These are phyloP conservation scores for Terana coerulea DNA, from an alignment of 768 basidiomycete species.

Conservation along the genomic window DNA sequence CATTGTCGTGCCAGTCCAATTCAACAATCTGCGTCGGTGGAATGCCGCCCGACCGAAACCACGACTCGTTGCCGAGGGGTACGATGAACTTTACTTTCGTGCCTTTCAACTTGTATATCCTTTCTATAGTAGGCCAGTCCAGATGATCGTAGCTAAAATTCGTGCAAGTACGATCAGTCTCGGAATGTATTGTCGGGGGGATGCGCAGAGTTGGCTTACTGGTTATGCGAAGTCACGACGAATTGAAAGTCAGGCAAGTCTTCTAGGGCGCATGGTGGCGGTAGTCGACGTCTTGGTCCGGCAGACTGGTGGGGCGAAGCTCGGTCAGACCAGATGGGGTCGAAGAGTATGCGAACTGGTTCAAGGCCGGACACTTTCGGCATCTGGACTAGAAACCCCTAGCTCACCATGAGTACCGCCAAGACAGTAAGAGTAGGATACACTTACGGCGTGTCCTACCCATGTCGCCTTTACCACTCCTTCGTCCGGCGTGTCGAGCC, in stretches of 20 bases:
- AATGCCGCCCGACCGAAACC: constrained; percentile 30
- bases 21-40: constrained; percentile 29
- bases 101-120: constrained; percentile 20
- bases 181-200: background rate
- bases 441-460: constrained; percentile 36
- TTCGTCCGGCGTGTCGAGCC: constrained; percentile 1
- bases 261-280: constrained; percentile 33
- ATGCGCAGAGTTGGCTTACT: constrained; percentile 27
- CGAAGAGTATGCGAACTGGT: constrained; percentile 34
- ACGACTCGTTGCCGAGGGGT: constrained; percentile 31
- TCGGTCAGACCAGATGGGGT: constrained; percentile 37
- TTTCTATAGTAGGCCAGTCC: constrained; percentile 33
- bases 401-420: background rate
- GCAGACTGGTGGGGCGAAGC: constrained; percentile 28
- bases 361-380: constrained; percentile 16
- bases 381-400: constrained; percentile 30
- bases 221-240: constrained; percentile 40
- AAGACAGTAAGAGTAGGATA: background rate
- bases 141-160: constrained; percentile 41
- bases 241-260: constrained; percentile 37
- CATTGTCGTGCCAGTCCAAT: constrained; percentile 40
- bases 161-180: too few relatives aligned
- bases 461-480: constrained; percentile 28
- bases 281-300: constrained; percentile 29
- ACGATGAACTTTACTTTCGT: constrained; percentile 30